Base-by-base conservation (phyloP, 306 rosid species). In the Citrullus mucosospermus region DNA sequence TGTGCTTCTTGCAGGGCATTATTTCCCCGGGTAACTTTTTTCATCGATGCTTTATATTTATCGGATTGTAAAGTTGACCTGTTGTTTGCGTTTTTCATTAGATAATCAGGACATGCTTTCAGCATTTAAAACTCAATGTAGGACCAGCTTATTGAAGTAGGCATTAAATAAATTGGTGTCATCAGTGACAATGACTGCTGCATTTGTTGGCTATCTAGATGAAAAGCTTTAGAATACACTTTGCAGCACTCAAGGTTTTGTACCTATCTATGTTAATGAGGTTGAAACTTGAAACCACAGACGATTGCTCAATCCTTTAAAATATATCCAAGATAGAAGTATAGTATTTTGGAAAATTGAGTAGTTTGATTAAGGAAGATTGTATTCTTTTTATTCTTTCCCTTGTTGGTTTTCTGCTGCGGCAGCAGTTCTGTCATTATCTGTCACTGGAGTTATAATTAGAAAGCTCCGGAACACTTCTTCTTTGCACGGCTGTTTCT, bases 1-100 rank as follows among this genome's bases (percentile, higher is more conserved):
- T 93, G 99, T 83, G 98, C 96, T 84, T 96, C 99, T 81, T 96
- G 99, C 89, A 89, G 99, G 80, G 99, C 98, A 57, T 91, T 96
- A 83, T 96, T 68, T 82, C 99, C 99, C 34, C 91, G 90, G 98
- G 99, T 96, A 83, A 78, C 46, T 11, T 28, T 18, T 25, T 65
- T 66, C 54, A 16, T 46, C 62, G 13, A 56, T 79, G 78, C 50
- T 81, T 74, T 74, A 54, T 50, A 50, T 72, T 28, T 28, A 3
- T 53, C 10, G 18, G 48, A 51, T 53, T 34, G 10, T 50, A 16
- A 32, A 16, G 60, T 50, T 48, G 22, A 25, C 14, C 77, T 48
- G 59, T 41, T 65, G 17, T 36, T 68, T 41, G 55, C 55, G 6
- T 67, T 18, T 67, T 4, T 39, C 18, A 1, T 67, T 39, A 9